Base-by-base conservation (phyloP, 2,329 filamentous ascomycete genomes). In the Karstenula rhodostoma region DNA sequence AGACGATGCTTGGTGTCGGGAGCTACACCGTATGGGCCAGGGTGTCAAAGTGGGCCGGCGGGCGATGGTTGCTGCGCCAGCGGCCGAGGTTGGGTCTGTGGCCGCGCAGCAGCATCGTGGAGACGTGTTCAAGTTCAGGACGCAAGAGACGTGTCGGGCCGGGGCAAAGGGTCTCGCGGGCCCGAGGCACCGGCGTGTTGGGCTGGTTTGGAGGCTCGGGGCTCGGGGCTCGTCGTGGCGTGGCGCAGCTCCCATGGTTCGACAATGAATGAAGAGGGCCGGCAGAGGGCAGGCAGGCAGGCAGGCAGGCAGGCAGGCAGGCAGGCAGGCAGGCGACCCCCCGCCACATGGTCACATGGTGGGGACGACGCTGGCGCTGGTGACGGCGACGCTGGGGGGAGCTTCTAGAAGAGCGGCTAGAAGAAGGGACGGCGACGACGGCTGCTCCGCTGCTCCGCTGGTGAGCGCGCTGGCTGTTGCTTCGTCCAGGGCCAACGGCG, bases 351-450 rank as follows among this genome's bases (percentile, higher is more conserved):
- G n/a, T n/a, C 51, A 54, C 51, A 40, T 54, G 51, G 51, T 54
- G 51, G 51, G 37, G 27, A 32, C 27, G 51, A 8, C 51, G 51
- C 29, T 3, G 37, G 25, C 7, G n/a, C n/a, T n/a, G 17, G 25
- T 32, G 29, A 32, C 29, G 29, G 40, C 37, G 42, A 3, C 27
- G 52, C 27, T 23, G 10, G 9, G 27, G 23, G 22, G 51, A 27
- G 42, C 52, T 55, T 55, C 52, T 47, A 55, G 52, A 55, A 55
- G 52, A 46, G 29, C 40, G 37, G 51, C 51, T 44, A 44, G 40
- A 55, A 46, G 29, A 46, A 6, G 27, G 27, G 32, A 2, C 50
- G 22, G n/a, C 33, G 49, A 12, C 33, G 33, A 35, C 32, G 22
- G 17, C 37, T 8, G 35, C 6, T 6, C 10, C 6, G 13, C 15